Evolutionary conservation across 345 rosid species (phyloP).

Genomic region (Geranium rotundifolium): DNA sequence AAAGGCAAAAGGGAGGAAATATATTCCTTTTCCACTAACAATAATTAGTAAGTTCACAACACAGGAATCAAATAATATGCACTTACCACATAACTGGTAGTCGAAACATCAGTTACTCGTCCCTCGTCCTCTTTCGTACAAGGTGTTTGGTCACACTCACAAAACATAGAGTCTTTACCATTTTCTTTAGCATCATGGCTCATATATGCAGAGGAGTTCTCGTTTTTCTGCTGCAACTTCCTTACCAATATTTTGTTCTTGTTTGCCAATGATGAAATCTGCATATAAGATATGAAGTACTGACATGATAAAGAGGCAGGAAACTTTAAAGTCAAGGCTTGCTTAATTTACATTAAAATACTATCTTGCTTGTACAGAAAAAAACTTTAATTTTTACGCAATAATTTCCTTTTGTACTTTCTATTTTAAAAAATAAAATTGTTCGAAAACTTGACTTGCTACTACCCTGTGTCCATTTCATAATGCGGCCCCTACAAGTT

Average conservation of each 20-base stretch:
- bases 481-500: too few relatives aligned
- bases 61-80: slow-evolving; percentile 1
- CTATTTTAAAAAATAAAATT: too few relatives aligned
- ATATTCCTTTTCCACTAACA: too few relatives aligned
- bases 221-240: slow-evolving; percentile 40
- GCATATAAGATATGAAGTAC: slow-evolving; percentile 9
- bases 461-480: too few relatives aligned
- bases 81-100: slow-evolving; percentile 27
- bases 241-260: slow-evolving; percentile 50
- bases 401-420: too few relatives aligned
- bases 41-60: neutral
- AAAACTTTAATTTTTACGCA: neutral
- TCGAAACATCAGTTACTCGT: slow-evolving; percentile 13
- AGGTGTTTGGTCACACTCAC: slow-evolving; percentile 17
- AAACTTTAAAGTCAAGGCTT: neutral
- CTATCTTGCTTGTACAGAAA: neutral
- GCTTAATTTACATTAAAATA: neutral
- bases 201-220: slow-evolving; percentile 13
- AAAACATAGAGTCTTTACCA: slow-evolving; percentile 10
- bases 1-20: too few relatives aligned
- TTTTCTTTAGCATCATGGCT: slow-evolving; percentile 11
- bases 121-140: slow-evolving; percentile 15
- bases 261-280: slow-evolving; percentile 49
- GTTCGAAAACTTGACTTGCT: too few relatives aligned
- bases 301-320: neutral